Base-by-base conservation (phyloP, 2,329 filamentous ascomycete species). In the Stachybotrys echinatus region DNA sequence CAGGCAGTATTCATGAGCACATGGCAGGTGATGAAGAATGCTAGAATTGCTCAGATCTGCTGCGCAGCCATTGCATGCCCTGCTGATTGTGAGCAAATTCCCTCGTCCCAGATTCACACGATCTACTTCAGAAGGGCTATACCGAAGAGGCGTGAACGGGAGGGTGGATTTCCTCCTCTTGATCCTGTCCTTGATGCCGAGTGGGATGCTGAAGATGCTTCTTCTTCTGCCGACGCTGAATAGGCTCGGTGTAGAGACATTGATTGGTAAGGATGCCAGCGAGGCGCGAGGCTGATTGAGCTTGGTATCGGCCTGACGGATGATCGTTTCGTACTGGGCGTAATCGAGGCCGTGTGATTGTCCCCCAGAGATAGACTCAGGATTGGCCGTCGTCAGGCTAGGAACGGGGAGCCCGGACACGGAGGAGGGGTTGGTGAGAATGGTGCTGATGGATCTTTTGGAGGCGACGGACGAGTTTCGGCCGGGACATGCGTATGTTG, bases 1-100 rank as follows among this genome's bases (percentile, higher is more conserved):
- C 37, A 71, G 63, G 65, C 82, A 85, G 58, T 82, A 83, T 21
- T 70, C 76, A 58, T 85, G 81, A 18, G 75, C 74, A 54, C 82
- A 85, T 3, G 76, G 73, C 5, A 84, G 67, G 45, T 68, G 76
- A 52, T 77, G 74, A 23, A 81, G 60, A 5, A 65, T 56, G 27
- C 65, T 64, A 31, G 68, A 67, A 45, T 65, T 68, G 54, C 69
- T 68, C 54, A 80, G 74, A 45, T 81, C 74, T 45, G 79, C 74
- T 51, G 75, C 75, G 56, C 82, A 85, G 55, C 75, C 79, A 44
- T 76, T 73, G 55, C 81, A 85, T 18, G 74, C 75, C 52, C 81
- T 84, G 44, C 18, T 4, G 17, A 8, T 18, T 10, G 38, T 40
- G 17, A 40, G 38, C 18, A 20, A 8, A 40, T 20, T n/a, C 17